A percentile compares a stretch with the other conserved stretches of the same genome.
These are phyloP conservation scores for Melanomma pulvis-pyrius DNA, from an alignment of 495 filamentous ascomycete species.

Conservation along the genomic window DNA sequence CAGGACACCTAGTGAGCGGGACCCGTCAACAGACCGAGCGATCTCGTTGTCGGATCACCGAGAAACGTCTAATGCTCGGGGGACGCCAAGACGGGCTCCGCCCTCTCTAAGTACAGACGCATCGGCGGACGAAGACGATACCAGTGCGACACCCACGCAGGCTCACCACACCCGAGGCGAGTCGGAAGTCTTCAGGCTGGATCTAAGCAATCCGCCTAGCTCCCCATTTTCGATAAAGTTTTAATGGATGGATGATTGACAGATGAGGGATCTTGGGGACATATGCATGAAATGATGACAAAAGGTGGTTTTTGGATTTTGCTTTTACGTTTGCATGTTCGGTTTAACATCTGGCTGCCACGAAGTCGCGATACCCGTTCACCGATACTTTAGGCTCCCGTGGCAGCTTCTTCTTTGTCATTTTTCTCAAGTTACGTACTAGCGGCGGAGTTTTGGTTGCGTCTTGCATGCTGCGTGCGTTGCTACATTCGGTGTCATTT, in stretches of 20 bases:
- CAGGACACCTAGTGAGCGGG: conserved; percentile 8
- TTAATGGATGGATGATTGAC: not conserved
- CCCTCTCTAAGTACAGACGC: conserved; percentile 19
- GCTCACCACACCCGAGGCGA: conserved; percentile 26
- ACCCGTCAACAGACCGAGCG: conserved; percentile 29
- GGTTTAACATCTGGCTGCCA: conserved; percentile 16
- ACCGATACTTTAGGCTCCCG: conserved; percentile 8
- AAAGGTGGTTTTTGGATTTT: conserved; percentile 17
- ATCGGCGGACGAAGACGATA: conserved; percentile 33
- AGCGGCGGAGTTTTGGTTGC: conserved; percentile 25
- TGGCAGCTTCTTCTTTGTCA: conserved; percentile 9
- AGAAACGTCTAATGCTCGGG: conserved; percentile 30
- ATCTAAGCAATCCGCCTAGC: conserved; percentile 29
- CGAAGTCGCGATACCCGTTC: conserved; percentile 32
- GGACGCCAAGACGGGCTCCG: conserved; percentile 20
- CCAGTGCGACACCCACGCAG: conserved; percentile 37
- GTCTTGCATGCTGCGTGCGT: not conserved
- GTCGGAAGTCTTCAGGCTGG: conserved; percentile 26
- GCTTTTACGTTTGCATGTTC: conserved; percentile 18
- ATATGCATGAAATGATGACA: conserved; percentile 24
- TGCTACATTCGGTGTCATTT: not conserved
- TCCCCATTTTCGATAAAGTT: conserved; percentile 37
- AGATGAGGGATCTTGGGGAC: not conserved
- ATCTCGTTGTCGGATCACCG: conserved; percentile 35
- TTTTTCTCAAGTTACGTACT: not conserved